A percentile compares a stretch with the other conserved stretches of the same genome.
phyloP scores from a whole-genome alignment of 768 basidiomycete species.

The Suillus americanus region DNA sequence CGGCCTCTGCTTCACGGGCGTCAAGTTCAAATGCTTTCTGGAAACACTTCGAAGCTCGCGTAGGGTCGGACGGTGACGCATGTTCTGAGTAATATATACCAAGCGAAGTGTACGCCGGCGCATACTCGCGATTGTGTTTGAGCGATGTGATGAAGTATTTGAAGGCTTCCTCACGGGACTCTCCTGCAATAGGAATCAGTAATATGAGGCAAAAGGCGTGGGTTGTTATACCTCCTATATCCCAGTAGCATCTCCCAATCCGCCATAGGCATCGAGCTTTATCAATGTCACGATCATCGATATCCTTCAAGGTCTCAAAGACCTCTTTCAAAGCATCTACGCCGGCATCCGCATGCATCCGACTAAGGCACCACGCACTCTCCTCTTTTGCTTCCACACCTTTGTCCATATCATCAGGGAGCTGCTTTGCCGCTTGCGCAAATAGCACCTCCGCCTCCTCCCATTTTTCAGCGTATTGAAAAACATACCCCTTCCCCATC shows the following conservation, averaged over 20 bases:
- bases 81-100: conserved; percentile 85
- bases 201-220: not conserved
- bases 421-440: conserved; percentile 48
- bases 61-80: conserved; percentile 71
- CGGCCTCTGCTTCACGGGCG: conserved; percentile 83
- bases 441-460: conserved; percentile 64
- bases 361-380: conserved; percentile 72
- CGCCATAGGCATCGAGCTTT: conserved; percentile 84
- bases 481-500: conserved; percentile 74
- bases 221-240: conserved; percentile 52
- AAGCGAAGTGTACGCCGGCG: conserved; percentile 91
- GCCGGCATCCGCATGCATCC: conserved; percentile 53
- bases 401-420: conserved; percentile 44
- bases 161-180: conserved; percentile 65
- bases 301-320: conserved; percentile 40
- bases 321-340: conserved; percentile 49
- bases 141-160: conserved; percentile 77
- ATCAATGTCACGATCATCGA: conserved; percentile 53
- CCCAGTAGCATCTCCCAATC: conserved; percentile 76
- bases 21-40: conserved; percentile 98
- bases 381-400: conserved; percentile 77
- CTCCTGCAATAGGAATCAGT: conserved; percentile 33
- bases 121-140: conserved; percentile 71
- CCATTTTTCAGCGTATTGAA: conserved; percentile 67
- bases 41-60: conserved; percentile 91